A percentile compares a stretch with the other conserved stretches of the same genome.
These are phyloP conservation scores for Colletotrichum sp. DNA, from an alignment of 2,329 filamentous ascomycete genomes.

Conservation along the genomic window DNA sequence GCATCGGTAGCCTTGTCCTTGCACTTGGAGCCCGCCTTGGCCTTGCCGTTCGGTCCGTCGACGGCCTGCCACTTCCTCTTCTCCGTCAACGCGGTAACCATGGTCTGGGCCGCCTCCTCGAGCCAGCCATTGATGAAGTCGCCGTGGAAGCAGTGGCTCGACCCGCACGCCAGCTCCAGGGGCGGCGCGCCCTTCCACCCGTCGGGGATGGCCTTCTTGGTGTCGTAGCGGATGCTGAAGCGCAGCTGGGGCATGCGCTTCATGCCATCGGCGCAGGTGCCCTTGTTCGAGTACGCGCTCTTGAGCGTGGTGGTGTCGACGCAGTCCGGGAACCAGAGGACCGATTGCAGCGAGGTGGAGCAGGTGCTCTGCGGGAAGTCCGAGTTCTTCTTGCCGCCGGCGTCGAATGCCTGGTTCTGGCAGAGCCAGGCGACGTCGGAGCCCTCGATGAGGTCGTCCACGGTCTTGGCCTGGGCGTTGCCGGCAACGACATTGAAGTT, in stretches of 20 bases:
- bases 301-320: slow-evolving; percentile 22
- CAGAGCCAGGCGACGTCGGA: slow-evolving; percentile 19
- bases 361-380: slow-evolving; percentile 24
- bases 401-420: slow-evolving; percentile 8
- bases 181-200: slow-evolving; percentile 51
- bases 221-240: slow-evolving; percentile 49
- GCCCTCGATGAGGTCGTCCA: slow-evolving; percentile 13
- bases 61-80: slow-evolving; percentile 24
- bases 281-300: slow-evolving; percentile 20
- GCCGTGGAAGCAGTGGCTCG: slow-evolving; percentile 43
- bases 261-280: slow-evolving; percentile 41
- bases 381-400: slow-evolving; percentile 3
- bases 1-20: slow-evolving; percentile 35
- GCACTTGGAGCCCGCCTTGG: slow-evolving; percentile 24
- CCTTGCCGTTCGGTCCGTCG: slow-evolving; percentile 35
- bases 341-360: slow-evolving; percentile 27
- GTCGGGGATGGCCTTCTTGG: slow-evolving; percentile 41
- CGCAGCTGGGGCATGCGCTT: slow-evolving; percentile 50
- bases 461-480: slow-evolving; percentile 38
- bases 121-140: slow-evolving; percentile 52
- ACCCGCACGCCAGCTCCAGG: slow-evolving; percentile 45
- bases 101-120: slow-evolving; percentile 40
- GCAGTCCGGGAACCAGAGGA: slow-evolving; percentile 26
- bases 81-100: slow-evolving; percentile 37
- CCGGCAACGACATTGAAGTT: slow-evolving; percentile 47